phyloP scores from a whole-genome alignment of 192 early-diverging fungal species.

The Podila clonocystis region DNA sequence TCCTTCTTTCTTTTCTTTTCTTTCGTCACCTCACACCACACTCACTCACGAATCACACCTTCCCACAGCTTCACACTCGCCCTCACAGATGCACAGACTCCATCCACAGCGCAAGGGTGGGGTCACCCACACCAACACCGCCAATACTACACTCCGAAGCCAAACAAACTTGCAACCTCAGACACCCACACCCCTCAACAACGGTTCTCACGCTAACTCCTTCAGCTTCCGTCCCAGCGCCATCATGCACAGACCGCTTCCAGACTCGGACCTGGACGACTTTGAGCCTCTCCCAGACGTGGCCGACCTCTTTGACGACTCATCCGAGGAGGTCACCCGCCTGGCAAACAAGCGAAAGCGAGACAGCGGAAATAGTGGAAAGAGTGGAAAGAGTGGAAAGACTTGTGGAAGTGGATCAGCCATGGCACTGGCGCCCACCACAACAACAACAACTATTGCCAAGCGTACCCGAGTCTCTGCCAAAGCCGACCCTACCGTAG shows the following conservation, averaged over 20 bases:
- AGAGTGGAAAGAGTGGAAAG: not conserved
- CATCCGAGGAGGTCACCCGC: not conserved
- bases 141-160: not conserved
- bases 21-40: not conserved
- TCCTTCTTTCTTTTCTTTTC: too few species aligned
- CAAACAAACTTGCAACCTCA: not conserved
- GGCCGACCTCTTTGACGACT: constrained; percentile 1
- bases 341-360: not conserved
- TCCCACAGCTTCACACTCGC: not conserved
- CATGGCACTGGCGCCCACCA: not conserved
- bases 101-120: constrained; percentile 19
- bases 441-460: not conserved
- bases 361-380: not conserved
- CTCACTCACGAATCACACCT: not conserved
- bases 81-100: constrained; percentile 8
- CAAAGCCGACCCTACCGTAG: not conserved
- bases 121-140: not conserved
- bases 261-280: not conserved
- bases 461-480: not conserved
- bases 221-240: not conserved
- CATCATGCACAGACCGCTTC: not conserved
- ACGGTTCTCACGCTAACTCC: not conserved
- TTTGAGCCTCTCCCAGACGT: constrained; percentile 6
- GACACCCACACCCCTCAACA: not conserved
- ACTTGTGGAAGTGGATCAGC: not conserved